These are phyloP conservation scores for Pestalotiopsis sp. DNA, from an alignment of 2,329 filamentous ascomycete species.

Conservation along the genomic window DNA sequence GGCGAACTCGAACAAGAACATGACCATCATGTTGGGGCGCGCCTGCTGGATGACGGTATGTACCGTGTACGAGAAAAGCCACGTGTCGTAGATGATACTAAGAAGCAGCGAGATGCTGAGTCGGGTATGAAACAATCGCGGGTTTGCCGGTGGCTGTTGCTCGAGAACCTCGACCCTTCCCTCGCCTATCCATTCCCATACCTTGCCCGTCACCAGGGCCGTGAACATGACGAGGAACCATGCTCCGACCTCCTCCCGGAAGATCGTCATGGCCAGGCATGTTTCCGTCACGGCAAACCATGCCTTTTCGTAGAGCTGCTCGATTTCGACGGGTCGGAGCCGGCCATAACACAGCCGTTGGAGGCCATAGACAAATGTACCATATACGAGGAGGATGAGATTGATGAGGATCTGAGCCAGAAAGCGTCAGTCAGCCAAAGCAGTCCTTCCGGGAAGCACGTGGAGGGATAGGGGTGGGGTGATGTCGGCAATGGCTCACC, in stretches of 20 bases:
- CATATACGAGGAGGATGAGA: constrained; percentile 79
- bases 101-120: constrained; percentile 77
- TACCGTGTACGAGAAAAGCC: constrained; percentile 80
- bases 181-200: constrained; percentile 98
- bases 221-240: constrained; percentile 98
- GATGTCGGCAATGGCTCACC: constrained; percentile 51
- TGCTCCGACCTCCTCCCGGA: constrained; percentile 89
- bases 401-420: constrained; percentile 79
- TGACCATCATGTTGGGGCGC: constrained; percentile 98
- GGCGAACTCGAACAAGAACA: constrained; percentile 98
- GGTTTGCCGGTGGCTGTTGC: constrained; percentile 90
- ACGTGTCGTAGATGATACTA: constrained; percentile 78
- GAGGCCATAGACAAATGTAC: constrained; percentile 80
- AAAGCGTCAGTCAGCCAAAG: background rate
- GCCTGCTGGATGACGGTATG: constrained; percentile 83
- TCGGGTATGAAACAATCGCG: constrained; percentile 82
- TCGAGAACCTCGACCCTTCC: constrained; percentile 92
- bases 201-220: constrained; percentile 81
- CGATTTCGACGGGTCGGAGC: constrained; percentile 90
- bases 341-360: constrained; percentile 90
- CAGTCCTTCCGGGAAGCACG: background rate
- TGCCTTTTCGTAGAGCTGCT: constrained; percentile 94
- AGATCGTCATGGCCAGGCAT: constrained; percentile 96
- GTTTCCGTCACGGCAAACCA: constrained; percentile 99
- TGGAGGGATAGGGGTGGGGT: constrained; percentile 1